A percentile compares a stretch with the other conserved stretches of the same genome.
Evolutionary conservation across 2,329 filamentous ascomycete species (phyloP).

Genomic region (Bipolaris oryzae): DNA sequence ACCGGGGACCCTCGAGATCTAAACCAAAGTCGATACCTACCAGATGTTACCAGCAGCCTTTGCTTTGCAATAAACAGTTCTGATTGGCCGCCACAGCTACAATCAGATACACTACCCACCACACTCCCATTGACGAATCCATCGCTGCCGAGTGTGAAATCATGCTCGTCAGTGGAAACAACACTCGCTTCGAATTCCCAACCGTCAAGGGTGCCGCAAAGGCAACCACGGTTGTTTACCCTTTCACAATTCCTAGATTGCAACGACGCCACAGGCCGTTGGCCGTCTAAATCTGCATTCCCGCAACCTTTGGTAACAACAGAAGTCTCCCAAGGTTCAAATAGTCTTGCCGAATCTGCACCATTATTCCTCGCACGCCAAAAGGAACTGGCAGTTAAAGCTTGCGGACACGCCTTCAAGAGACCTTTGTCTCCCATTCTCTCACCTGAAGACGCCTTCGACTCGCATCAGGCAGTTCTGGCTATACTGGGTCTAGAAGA

Average conservation of each 20-base stretch:
- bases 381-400: background rate
- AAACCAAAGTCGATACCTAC: background rate
- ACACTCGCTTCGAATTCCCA: background rate
- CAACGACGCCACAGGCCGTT: background rate
- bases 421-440: background rate
- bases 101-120: slow-evolving; percentile 11
- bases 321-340: background rate
- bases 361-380: background rate
- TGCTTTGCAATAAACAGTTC: slow-evolving; percentile 20
- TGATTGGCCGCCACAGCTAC: slow-evolving; percentile 34
- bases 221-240: background rate
- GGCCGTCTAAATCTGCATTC: background rate
- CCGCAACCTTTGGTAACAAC: background rate
- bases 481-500: no score
- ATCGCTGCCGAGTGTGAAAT: background rate
- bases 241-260: background rate
- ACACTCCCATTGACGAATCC: background rate
- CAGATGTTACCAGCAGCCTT: background rate
- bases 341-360: background rate
- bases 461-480: no score
- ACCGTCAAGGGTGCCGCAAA: background rate
- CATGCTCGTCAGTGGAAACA: background rate
- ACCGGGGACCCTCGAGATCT: background rate
- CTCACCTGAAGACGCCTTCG: background rate
- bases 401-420: background rate